These are phyloP conservation scores for Thraustochytrium sp. DNA, from an alignment of 352 stramenopile genomes.

Conservation along the genomic window DNA sequence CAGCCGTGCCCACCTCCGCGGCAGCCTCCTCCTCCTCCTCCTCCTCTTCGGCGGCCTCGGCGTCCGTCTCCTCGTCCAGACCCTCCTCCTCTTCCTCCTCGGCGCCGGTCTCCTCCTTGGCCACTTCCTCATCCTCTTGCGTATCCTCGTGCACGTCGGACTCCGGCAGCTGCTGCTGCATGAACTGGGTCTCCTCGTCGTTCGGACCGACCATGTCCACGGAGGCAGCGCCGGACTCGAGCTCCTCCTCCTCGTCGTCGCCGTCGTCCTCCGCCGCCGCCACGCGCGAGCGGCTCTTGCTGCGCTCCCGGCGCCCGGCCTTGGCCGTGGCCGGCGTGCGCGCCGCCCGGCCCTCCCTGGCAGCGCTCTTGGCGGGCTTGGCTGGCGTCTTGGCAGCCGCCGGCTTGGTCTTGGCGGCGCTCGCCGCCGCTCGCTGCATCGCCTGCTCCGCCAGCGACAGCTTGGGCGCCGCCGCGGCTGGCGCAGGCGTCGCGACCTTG, in stretches of 20 bases:
- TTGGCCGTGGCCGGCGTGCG: too few species aligned
- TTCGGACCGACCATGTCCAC: too few species aligned
- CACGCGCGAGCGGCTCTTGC: too few species aligned
- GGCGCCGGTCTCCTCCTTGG: not conserved
- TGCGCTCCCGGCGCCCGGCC: too few species aligned
- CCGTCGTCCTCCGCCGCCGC: too few species aligned
- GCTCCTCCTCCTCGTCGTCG: too few species aligned
- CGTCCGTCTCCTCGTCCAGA: not conserved
- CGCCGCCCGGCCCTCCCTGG: not conserved
- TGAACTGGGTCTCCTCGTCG: too few species aligned
- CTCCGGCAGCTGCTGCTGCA: too few species aligned
- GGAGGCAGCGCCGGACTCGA: too few species aligned
- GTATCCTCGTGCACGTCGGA: too few species aligned
- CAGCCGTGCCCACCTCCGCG: not conserved
- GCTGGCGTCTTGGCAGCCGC: not conserved
- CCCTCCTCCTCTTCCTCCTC: not conserved
- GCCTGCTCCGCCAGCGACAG: not conserved
- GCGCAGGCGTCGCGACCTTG: not conserved
- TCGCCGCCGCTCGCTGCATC: not conserved
- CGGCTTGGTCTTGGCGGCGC: not conserved
- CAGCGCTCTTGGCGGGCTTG: not conserved
- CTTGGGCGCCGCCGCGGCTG: not conserved
- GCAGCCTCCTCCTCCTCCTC: not conserved
- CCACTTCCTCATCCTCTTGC: too few species aligned
- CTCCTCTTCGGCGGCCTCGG: not conserved